phyloP scores from a whole-genome alignment of 441 rosid genomes.

The Jatropha multifida region DNA sequence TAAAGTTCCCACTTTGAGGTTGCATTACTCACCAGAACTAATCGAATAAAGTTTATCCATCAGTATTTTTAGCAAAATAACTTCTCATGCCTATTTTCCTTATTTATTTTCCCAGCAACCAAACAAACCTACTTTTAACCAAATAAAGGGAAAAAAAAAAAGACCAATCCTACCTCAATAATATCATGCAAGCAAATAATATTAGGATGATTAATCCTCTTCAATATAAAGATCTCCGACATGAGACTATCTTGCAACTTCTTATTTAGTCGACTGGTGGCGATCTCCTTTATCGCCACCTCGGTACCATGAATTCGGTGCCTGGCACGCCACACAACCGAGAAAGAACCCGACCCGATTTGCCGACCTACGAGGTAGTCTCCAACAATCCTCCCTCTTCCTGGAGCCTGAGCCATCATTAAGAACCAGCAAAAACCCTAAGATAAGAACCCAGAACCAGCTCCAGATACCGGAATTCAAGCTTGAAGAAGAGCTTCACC shows the following conservation, averaged over 20 bases:
- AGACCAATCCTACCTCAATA: slow-evolving; percentile 60
- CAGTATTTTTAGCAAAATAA: neutral
- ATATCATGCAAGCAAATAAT: slow-evolving; percentile 87
- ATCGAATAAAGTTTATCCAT: neutral
- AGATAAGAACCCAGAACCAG: neutral
- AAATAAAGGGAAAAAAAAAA: neutral
- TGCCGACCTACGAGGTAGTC: slow-evolving; percentile 74
- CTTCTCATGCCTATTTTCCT: neutral
- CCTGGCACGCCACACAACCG: slow-evolving; percentile 94
- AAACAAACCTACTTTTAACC: neutral
- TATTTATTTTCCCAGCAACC: neutral
- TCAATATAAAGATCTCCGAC: slow-evolving; percentile 85
- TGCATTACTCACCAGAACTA: neutral
- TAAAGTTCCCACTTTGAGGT: slow-evolving; percentile 7
- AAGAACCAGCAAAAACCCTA: neutral
- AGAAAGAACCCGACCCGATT: slow-evolving; percentile 98
- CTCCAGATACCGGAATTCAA: slow-evolving; percentile 20
- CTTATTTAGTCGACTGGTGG: slow-evolving; percentile 56
- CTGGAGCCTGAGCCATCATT: slow-evolving; percentile 61
- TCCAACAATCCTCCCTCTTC: slow-evolving; percentile 72
- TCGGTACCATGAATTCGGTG: slow-evolving; percentile 87
- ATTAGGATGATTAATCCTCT: slow-evolving; percentile 77
- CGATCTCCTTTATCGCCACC: slow-evolving; percentile 97
- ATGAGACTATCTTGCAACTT: slow-evolving; percentile 90
- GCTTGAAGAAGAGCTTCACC: slow-evolving; percentile 19